These are phyloP conservation scores for Solanum dulcamara DNA, from an alignment of 257 asterid genomes.

Conservation along the genomic window DNA sequence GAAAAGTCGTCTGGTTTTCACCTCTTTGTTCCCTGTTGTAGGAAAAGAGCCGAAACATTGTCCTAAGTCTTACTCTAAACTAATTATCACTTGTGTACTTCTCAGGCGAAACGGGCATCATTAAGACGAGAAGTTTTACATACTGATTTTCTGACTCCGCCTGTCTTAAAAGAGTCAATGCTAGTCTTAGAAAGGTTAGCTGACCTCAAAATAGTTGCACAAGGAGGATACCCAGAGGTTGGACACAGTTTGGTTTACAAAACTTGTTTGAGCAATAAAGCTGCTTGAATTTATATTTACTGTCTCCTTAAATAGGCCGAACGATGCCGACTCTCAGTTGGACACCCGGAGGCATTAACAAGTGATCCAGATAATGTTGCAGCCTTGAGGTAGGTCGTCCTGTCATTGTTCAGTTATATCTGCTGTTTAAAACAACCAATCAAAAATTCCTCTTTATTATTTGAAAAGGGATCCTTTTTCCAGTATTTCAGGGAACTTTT, in stretches of 20 bases:
- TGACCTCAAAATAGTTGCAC: slow-evolving; percentile 56
- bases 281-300: background rate
- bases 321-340: slow-evolving; percentile 86
- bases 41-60: background rate
- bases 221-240: slow-evolving; percentile 98
- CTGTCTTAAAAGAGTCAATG: slow-evolving; percentile 62
- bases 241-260: background rate
- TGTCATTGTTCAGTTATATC: background rate
- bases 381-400: slow-evolving; percentile 55
- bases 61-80: background rate
- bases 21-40: background rate
- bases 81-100: background rate
- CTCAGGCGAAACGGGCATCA: slow-evolving; percentile 71
- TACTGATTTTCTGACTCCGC: slow-evolving; percentile 79
- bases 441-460: background rate
- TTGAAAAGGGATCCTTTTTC: slow-evolving; percentile 7
- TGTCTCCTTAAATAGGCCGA: slow-evolving; percentile 52
- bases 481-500: slow-evolving; percentile 87
- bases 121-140: slow-evolving; percentile 65
- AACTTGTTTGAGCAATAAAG: background rate
- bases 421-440: background rate
- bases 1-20: background rate
- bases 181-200: slow-evolving; percentile 40
- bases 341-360: slow-evolving; percentile 61
- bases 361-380: slow-evolving; percentile 74